These are phyloP conservation scores for Nymphaea colorata DNA, from an alignment of 164 flowering plant genomes.

Conservation along the genomic window DNA sequence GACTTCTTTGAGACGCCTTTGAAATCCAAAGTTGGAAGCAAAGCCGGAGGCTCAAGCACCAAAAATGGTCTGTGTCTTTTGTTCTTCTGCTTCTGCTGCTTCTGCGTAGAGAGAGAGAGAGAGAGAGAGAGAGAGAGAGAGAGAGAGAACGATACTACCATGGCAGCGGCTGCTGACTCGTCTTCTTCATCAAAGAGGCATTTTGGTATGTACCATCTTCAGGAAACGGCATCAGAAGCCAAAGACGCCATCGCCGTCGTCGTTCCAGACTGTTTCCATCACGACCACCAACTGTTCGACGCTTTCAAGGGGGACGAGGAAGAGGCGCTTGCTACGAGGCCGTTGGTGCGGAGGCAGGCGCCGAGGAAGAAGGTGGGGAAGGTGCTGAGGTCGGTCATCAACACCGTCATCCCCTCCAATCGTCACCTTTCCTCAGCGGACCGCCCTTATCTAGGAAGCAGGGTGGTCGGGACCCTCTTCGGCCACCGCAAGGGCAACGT, in stretches of 20 bases:
- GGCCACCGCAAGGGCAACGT: constrained; percentile 83
- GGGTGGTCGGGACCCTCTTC: constrained; percentile 69
- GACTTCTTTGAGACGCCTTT: neutral
- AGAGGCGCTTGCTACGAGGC: neutral
- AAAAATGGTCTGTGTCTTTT: too few relatives aligned
- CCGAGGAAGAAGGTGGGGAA: neutral
- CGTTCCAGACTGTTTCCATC: neutral
- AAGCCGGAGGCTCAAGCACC: too few relatives aligned
- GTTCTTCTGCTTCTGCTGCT: too few relatives aligned
- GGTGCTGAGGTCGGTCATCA: neutral
- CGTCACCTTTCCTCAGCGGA: neutral
- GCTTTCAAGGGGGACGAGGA: neutral
- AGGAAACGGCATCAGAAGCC: neutral
- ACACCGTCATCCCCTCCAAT: neutral
- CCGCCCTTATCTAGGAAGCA: constrained; percentile 26
- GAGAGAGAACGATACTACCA: neutral
- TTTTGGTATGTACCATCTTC: neutral
- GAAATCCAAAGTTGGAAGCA: neutral
- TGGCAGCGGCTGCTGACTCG: neutral
- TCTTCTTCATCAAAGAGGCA: neutral
- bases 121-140: neutral
- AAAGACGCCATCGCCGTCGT: neutral
- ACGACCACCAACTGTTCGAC: neutral
- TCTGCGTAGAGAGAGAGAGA: neutral
- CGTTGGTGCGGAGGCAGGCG: neutral